A percentile compares a stretch with the other conserved stretches of the same genome.
These are phyloP conservation scores for Fraxinus latifolia DNA, from an alignment of 305 asterid species.

Conservation along the genomic window DNA sequence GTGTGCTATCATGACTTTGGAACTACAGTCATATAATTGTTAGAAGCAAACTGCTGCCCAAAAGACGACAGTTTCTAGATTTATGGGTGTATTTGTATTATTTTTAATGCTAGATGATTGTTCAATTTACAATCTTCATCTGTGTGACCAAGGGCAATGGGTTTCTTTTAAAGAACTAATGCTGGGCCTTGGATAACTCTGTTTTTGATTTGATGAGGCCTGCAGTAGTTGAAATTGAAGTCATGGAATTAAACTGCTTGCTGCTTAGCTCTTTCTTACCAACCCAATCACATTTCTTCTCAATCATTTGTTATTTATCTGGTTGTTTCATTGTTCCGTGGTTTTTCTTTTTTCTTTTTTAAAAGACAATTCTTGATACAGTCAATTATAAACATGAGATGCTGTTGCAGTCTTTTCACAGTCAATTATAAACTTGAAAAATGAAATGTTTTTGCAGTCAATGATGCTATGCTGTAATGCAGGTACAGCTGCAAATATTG, in stretches of 20 bases:
- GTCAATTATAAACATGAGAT: not conserved
- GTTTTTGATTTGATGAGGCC: not conserved
- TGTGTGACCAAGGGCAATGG: not conserved
- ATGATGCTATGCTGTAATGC: slow-evolving; percentile 15
- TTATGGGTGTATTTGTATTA: not conserved
- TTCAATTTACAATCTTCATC: not conserved
- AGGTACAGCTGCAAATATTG: slow-evolving; percentile 38
- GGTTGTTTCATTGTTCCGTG: slow-evolving; percentile 1
- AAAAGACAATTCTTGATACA: not conserved
- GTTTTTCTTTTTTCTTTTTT: not conserved
- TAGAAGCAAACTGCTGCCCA: not conserved
- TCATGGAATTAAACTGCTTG: not conserved
- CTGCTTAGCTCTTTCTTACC: not conserved
- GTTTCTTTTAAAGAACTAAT: not conserved
- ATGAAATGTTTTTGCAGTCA: not conserved
- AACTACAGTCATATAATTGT: not conserved
- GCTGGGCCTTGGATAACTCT: not conserved
- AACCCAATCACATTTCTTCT: not conserved
- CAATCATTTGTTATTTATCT: not conserved
- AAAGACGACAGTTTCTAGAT: not conserved
- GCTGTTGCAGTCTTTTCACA: not conserved
- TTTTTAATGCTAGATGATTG: not conserved
- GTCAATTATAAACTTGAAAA: not conserved
- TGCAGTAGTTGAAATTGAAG: not conserved
- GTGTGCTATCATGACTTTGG: not conserved